Conservation (phyloP, 2,329 filamentous ascomycete genomes). For the Fusarium drepaniforme region DNA sequence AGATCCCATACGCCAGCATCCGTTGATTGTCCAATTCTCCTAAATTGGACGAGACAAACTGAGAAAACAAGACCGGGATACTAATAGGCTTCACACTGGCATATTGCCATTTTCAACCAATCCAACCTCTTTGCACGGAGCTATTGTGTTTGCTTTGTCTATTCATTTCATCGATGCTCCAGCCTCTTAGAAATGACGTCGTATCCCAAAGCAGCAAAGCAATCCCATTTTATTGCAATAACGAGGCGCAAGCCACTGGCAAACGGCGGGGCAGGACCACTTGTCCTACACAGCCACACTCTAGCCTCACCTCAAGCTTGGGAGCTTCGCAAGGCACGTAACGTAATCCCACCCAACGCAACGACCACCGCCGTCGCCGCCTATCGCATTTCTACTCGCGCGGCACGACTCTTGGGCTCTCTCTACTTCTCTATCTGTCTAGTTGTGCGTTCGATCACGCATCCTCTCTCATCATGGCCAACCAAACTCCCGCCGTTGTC, state of each 20-base stretch:
- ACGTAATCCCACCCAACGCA: conserved; percentile 44
- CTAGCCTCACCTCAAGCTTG: conserved; percentile 40
- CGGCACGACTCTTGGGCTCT: conserved; percentile 27
- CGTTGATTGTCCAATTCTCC: background rate
- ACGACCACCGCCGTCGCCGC: conserved; percentile 39
- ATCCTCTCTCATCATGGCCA: conserved; percentile 75
- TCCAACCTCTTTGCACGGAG: background rate
- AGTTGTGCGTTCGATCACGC: conserved; percentile 39
- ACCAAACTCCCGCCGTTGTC: conserved; percentile 99
- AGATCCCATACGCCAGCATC: background rate
- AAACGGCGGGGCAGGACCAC: conserved; percentile 38
- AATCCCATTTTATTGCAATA: conserved; percentile 25
- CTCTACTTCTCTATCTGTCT: conserved; percentile 15
- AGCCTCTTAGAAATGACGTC: conserved; percentile 3
- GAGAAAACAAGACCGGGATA: background rate
- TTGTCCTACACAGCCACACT: conserved; percentile 36
- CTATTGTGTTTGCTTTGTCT: background rate
- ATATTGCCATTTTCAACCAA: background rate
- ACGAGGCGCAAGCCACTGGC: conserved; percentile 13
- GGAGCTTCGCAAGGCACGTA: conserved; percentile 44
- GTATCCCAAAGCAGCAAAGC: background rate
- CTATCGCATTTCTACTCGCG: conserved; percentile 34
- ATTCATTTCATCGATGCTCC: background rate
- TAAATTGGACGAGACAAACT: background rate
- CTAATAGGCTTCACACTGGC: background rate